Base-by-base conservation (phyloP, 495 filamentous ascomycete genomes). In the Staphylotrichum tortipilum region DNA sequence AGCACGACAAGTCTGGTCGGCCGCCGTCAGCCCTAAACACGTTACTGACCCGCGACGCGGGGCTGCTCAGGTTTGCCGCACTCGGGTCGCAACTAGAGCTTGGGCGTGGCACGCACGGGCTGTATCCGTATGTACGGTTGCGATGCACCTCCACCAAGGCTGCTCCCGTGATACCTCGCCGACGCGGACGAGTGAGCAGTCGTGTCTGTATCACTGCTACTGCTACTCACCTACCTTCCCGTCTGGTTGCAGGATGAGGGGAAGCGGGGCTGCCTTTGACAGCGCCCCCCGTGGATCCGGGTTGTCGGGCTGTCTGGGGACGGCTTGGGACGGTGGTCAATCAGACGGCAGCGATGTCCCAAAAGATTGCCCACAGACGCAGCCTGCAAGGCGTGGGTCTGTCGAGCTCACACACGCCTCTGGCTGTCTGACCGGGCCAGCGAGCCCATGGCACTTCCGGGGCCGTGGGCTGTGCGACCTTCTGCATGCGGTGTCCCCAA, bases 311-410 rank as follows among this genome's bases (percentile, higher is more conserved):
- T 24, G 43, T 24, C 30, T 24, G 18, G 43, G 43, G 11, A 45
- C 34, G 14, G 29, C 40, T n/a, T 30, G 26, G 37, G 24, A 28
- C 40, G 29, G 53, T 31, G 53, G 47, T 23, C 38, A 48, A 40
- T 44, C 48, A 56, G 47, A 52, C 48, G 39, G 43, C 43, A 22
- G 36, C 35, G 44, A 21, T 45, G 45, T 34, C 37, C 23, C 41
- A 53, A 42, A 37, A 45, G n/a, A n/a, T n/a, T 36, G 49, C 39
- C 17, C 39, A 28, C 39, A 26, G 39, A 42, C 39, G n/a, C 39
- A 11, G 17, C 18, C n/a, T 23, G 14, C 6, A 28, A 39, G 23
- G 19, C 36, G n/a, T n/a, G n/a, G n/a, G n/a, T n/a, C n/a, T 10
- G 37, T 24, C 37, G 12, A 40, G 8, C 7, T 28, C 23, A 3